Evolutionary conservation across 345 rosid genomes (phyloP), one percentile per base, ranked within the genome.

Genomic region (Clarkia xantiana): DNA sequence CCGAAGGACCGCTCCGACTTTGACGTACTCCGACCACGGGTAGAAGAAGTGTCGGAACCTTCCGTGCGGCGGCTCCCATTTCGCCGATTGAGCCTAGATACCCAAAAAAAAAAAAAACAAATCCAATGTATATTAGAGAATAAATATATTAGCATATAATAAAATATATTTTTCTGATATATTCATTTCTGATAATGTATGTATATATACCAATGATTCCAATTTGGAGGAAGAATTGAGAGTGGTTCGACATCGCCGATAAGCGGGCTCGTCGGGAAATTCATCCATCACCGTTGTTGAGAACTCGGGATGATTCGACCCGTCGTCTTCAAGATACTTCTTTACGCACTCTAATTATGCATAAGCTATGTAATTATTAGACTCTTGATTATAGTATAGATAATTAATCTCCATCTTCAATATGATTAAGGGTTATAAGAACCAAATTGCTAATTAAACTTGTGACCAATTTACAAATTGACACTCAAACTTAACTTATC

Each of bases 31-130:
- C 8, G 80, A 59, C 90, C 90, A 81, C 43, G 90, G 82, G 55
- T 78, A 76, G 53, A 69, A 71, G 66, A 76, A 78, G 62, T 70
- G 79, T 15, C 56, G 45, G 59, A 78, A 76, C 60, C 82, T 69
- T 39, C 89, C 89, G 40, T 81, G 84, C 12, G 84, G 80, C 10
- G 84, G 80, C 71, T 81, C 82, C 89, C 89, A 81, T 59, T 73
- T 81, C 6, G 85, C 85, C 0, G 84, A 65, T 39, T 51, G 53
- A 49, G 83, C 82, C 81, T 80, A 50, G 17, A 5, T 15, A 44
- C 18, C 14, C 18, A 19, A n/a, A n/a, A n/a, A n/a, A n/a, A n/a
- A n/a, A n/a, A n/a, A n/a, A n/a, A n/a, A n/a, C n/a, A n/a, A n/a
- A n/a, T n/a, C n/a, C 40, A 25, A 9, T 22, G 2, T 6, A 47